Evolutionary conservation across 2,329 filamentous ascomycete species (phyloP), one percentile per base, ranked within the genome.

Genomic region (Claviceps arundinis): DNA sequence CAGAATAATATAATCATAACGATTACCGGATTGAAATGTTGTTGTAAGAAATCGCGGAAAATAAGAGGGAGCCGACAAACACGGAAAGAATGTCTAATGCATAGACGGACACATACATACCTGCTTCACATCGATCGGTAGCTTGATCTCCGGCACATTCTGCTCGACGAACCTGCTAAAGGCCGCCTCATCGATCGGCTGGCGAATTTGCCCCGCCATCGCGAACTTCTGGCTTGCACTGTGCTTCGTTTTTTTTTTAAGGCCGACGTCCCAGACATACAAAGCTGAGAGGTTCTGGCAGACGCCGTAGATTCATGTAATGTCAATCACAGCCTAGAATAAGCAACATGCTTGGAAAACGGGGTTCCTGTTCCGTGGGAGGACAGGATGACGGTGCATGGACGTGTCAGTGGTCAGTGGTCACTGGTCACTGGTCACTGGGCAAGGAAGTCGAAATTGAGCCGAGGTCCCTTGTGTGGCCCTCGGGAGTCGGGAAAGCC

Each of bases 71-170:
- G 14, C 19, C 5, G 19, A 5, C 11, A 7, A 26, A 26, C 6
- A 7, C 11, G 22, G 13, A 44, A 16, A 26, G 11, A 26, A 26
- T 6, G 5, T 26, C 6, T 1, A 3, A 11, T 19, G n/a, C 2
- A 26, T 9, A 8, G 9, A 48, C 30, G 17, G 30, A 11, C n/a
- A 41, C n/a, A 8, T 16, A 63, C 68, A 54, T 70, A 90, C 89
- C 80, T 96, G 91, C 73, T 95, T 94, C 59, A 97, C 73, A 46
- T 89, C 84, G 58, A 97, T 73, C 1, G 93, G 93, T 14, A 81
- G 78, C 69, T 85, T 80, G 65, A 98, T 89, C 62, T 84, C 78
- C 2, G 89, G 88, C n/a, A 95, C 87, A 70, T 89, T 77, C 56
- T 78, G 69, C 51, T 77, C 71, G 58, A 98, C 78, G 69, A 90